These are phyloP conservation scores for Vaccinium myrtillus DNA, from an alignment of 148 eudicot genomes.

Conservation along the genomic window DNA sequence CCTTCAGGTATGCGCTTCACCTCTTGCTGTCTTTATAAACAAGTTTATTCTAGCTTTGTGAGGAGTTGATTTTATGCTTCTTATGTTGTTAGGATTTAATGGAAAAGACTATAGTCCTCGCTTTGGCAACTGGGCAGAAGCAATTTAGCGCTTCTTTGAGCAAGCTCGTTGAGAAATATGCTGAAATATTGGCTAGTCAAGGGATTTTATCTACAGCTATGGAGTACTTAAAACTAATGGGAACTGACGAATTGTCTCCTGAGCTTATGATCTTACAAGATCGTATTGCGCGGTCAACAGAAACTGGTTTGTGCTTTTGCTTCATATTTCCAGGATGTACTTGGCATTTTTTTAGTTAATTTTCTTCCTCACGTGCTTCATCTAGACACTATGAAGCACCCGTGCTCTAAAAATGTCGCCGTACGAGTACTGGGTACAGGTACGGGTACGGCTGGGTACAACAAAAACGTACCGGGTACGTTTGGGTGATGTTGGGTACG, in stretches of 20 bases:
- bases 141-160: conserved; percentile 79
- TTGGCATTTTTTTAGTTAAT: not conserved
- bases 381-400: not conserved
- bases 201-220: conserved; percentile 89
- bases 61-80: not conserved
- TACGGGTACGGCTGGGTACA: no score
- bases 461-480: no score
- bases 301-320: conserved; percentile 48
- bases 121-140: conserved; percentile 94
- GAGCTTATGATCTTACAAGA: conserved; percentile 84
- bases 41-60: not conserved
- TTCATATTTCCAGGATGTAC: not conserved
- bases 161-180: conserved; percentile 93
- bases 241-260: conserved; percentile 76
- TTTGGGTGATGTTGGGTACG: no score
- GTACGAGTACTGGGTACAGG: no score
- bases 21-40: not conserved
- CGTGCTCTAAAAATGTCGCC: no score
- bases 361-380: not conserved
- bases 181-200: conserved; percentile 97
- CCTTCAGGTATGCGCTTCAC: conserved; percentile 61
- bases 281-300: conserved; percentile 71
- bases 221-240: conserved; percentile 85
- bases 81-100: conserved; percentile 64
- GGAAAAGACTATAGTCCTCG: conserved; percentile 94